A percentile compares a stretch with the other conserved stretches of the same genome.
phyloP scores from a whole-genome alignment of 2,329 filamentous ascomycete genomes.

The Talaromyces sp. region DNA sequence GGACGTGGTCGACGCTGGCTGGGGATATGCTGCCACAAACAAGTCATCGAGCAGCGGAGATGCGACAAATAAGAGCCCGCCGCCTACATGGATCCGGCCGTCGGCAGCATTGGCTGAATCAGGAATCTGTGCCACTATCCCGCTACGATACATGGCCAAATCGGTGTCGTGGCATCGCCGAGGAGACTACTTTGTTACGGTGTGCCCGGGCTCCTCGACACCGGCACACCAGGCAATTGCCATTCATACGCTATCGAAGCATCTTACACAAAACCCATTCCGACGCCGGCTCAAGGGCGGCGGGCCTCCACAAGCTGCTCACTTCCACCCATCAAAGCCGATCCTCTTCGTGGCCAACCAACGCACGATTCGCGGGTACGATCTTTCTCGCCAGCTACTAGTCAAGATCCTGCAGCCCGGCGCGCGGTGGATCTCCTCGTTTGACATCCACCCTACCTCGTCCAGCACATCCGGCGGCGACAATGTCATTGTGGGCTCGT shows the following conservation, averaged over 20 bases:
- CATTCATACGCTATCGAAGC: slow-evolving; percentile 92
- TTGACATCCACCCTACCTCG: slow-evolving; percentile 86
- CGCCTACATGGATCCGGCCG: slow-evolving; percentile 79
- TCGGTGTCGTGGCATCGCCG: slow-evolving; percentile 88
- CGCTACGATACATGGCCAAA: slow-evolving; percentile 75
- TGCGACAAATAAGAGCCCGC: slow-evolving; percentile 52
- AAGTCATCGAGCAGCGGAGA: slow-evolving; percentile 42
- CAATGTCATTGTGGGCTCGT: slow-evolving; percentile 89
- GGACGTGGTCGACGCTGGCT: slow-evolving; percentile 78
- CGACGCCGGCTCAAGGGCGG: slow-evolving; percentile 63
- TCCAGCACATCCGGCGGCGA: slow-evolving; percentile 87
- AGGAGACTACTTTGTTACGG: slow-evolving; percentile 89
- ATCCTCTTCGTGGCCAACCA: slow-evolving; percentile 96
- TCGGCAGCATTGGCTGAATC: slow-evolving; percentile 65
- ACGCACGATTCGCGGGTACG: slow-evolving; percentile 87
- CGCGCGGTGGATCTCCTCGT: slow-evolving; percentile 87
- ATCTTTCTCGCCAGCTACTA: slow-evolving; percentile 83
- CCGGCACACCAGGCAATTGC: slow-evolving; percentile 62
- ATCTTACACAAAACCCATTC: slow-evolving; percentile 93
- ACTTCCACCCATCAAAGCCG: slow-evolving; percentile 89
- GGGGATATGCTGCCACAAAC: slow-evolving; percentile 73
- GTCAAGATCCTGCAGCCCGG: slow-evolving; percentile 91
- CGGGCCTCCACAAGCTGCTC: slow-evolving; percentile 75
- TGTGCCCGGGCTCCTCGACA: slow-evolving; percentile 61
- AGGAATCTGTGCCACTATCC: slow-evolving; percentile 71